Conservation (phyloP, 2,329 filamentous ascomycete genomes). For the Cytospora leucostoma region DNA sequence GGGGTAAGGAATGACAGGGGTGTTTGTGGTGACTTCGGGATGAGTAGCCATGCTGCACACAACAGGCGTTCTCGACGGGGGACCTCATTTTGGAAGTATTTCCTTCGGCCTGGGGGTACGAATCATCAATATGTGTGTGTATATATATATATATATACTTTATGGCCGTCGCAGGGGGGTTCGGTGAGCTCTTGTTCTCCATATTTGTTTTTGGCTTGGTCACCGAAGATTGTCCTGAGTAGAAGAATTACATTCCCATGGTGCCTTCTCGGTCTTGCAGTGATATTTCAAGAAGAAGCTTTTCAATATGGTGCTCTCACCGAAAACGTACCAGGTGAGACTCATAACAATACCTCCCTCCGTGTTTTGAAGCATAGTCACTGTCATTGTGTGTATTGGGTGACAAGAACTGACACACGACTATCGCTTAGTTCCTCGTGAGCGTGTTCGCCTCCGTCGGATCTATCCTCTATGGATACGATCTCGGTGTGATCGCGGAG, state of each 20-base stretch:
- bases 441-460: constrained; percentile 58
- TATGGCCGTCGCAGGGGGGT: constrained; percentile 6
- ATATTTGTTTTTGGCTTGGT: background rate
- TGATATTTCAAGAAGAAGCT: background rate
- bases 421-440: constrained; percentile 48
- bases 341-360: background rate
- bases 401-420: constrained; percentile 5
- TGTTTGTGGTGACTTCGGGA: background rate
- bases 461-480: constrained; percentile 57
- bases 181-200: constrained; percentile 11
- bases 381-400: background rate
- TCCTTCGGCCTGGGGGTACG: constrained; percentile 1
- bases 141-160: background rate
- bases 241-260: background rate
- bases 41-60: constrained; percentile 9
- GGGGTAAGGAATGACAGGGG: constrained; percentile 8
- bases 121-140: constrained; percentile 11
- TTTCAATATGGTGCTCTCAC: constrained; percentile 28
- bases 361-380: background rate
- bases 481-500: constrained; percentile 55
- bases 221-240: background rate
- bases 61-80: constrained; percentile 6
- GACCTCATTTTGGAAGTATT: background rate
- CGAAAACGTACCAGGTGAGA: constrained; percentile 30
- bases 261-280: background rate